These are phyloP conservation scores for Dysphania ambrosioides DNA, from an alignment of 148 eudicot genomes.

Conservation along the genomic window DNA sequence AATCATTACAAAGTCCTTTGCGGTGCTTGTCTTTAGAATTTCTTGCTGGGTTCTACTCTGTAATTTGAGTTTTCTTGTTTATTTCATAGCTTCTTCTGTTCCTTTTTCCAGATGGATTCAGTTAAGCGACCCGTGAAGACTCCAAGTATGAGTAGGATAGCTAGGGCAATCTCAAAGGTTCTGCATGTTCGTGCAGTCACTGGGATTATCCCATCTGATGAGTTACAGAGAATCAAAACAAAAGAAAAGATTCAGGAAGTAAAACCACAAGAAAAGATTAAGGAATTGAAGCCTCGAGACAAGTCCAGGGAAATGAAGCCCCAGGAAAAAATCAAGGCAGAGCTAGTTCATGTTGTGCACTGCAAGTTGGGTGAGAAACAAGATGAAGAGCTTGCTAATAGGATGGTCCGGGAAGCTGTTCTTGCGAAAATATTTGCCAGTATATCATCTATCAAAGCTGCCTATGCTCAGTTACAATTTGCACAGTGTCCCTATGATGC, in stretches of 20 bases:
- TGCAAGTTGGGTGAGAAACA: slow-evolving; percentile 29
- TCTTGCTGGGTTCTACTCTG: slow-evolving; percentile 6
- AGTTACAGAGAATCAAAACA: slow-evolving; percentile 37
- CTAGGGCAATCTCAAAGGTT: slow-evolving; percentile 71
- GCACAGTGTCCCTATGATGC: slow-evolving; percentile 83
- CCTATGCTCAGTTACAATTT: slow-evolving; percentile 74
- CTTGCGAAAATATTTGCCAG: slow-evolving; percentile 72
- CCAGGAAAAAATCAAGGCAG: slow-evolving; percentile 32
- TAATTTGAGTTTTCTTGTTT: slow-evolving; percentile 13
- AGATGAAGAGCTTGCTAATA: slow-evolving; percentile 41
- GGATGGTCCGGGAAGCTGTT: slow-evolving; percentile 52
- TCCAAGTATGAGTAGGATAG: slow-evolving; percentile 65
- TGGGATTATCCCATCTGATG: slow-evolving; percentile 51
- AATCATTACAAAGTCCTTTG: no score
- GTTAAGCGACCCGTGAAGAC: slow-evolving; percentile 39
- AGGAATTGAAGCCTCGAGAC: slow-evolving; percentile 20
- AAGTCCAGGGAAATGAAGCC: slow-evolving; percentile 32
- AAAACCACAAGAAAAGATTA: slow-evolving; percentile 30
- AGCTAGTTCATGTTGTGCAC: slow-evolving; percentile 26
- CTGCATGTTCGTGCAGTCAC: slow-evolving; percentile 50
- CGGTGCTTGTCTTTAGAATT: slow-evolving; percentile 6
- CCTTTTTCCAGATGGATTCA: slow-evolving; percentile 57
- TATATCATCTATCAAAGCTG: slow-evolving; percentile 74
- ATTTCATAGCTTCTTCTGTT: slow-evolving; percentile 15
- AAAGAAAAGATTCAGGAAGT: slow-evolving; percentile 34